Base-by-base conservation (phyloP, 768 basidiomycete species). In the Leccinum obscurum region DNA sequence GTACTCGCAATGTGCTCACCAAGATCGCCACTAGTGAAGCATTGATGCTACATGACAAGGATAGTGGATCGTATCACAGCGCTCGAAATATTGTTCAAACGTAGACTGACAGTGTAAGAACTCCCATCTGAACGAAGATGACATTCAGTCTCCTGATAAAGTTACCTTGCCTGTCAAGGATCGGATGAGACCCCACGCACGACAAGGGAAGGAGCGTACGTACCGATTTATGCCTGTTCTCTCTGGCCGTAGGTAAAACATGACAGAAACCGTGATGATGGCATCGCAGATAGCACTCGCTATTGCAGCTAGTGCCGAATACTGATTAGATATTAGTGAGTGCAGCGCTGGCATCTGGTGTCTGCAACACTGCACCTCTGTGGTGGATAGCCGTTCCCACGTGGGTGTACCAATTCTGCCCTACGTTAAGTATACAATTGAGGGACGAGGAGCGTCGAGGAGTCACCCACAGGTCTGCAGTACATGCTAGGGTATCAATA, bases 251-350 rank as follows among this genome's bases (percentile, higher is more conserved):
- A 70, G 52, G 28, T 61, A 68, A 52, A 60, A 67, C 0, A 55
- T 30, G 24, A 70, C 51, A 11, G 64, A 62, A 13, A 4, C 4
- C 3, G 66, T 70, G 56, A 72, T 70, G 48, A 57, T 6, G 14
- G 37, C 52, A 55, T 70, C 68, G 28, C 70, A 72, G 13, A 62
- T 2, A 22, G 70, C 61, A n/a, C 66, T 63, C 5, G 64, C 46
- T 17, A 70, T 2, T 15, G 61, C 58, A 4, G 60, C 39, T 24
- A 62, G 7, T 24, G 62, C 51, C 30, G 39, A 4, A 44, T 28
- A 61, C 70, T 71, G 39, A 35, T 30, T 5, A 9, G 2, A 10
- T 15, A 3, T 11, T 30, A 41, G 15, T 57, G 48, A 14, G 28
- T 24, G 41, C 48, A 37, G 7, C n/a, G 20, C 34, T 28, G 48